Conservation (phyloP, 352 stramenopile genomes). For the Stramenopiles sp. region DNA sequence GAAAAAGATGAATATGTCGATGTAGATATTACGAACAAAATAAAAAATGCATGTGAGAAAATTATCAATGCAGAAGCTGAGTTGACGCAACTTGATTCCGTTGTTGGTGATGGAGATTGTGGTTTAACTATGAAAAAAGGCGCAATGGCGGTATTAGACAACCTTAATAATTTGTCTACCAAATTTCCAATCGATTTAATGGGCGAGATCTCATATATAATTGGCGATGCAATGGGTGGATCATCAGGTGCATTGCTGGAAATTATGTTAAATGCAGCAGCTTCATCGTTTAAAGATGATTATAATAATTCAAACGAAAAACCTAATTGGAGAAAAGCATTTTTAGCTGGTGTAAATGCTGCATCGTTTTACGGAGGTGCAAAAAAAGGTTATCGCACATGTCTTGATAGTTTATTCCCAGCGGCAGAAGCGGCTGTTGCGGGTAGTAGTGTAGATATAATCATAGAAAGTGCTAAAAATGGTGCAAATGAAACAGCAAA, state of each 20-base stretch:
- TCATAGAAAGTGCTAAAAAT: neutral
- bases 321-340: neutral
- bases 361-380: conserved; percentile 62
- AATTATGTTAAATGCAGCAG: conserved; percentile 57
- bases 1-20: neutral
- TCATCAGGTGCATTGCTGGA: conserved; percentile 78
- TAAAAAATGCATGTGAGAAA: conserved; percentile 36
- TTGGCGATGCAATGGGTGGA: conserved; percentile 58
- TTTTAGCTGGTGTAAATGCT: neutral
- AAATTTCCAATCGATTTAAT: conserved; percentile 35
- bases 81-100: conserved; percentile 80
- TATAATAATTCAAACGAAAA: too few relatives aligned
- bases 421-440: conserved; percentile 23
- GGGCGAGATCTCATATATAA: conserved; percentile 34
- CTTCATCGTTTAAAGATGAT: conserved; percentile 5
- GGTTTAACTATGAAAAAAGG: conserved; percentile 81
- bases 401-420: conserved; percentile 83
- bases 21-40: conserved; percentile 15
- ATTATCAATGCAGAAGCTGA: conserved; percentile 62
- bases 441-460: neutral
- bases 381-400: conserved; percentile 73
- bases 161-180: conserved; percentile 35
- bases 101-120: conserved; percentile 89
- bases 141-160: conserved; percentile 48
- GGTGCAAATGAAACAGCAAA: neutral